Percentiles rank a stretch among this genome's conserved stretches.
Evolutionary conservation across 768 basidiomycete genomes (phyloP).

Genomic region (Podaxis pistillaris): DNA sequence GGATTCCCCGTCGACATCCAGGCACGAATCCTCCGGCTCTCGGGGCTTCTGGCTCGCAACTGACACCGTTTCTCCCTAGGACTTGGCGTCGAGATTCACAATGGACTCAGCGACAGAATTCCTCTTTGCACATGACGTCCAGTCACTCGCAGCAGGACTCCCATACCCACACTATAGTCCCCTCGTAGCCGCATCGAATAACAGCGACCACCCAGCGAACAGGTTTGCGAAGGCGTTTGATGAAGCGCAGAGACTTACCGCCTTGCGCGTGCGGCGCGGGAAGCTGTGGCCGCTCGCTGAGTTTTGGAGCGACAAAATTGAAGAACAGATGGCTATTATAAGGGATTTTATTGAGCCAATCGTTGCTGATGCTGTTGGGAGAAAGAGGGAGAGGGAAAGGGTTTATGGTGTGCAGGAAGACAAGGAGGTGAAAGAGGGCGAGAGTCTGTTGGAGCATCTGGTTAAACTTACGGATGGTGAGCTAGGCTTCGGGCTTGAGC

Average conservation of each 20-base stretch:
- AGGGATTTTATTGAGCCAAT: constrained; percentile 54
- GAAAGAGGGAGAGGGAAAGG: constrained; percentile 26
- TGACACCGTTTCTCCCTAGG: constrained; percentile 27
- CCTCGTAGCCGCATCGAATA: constrained; percentile 18
- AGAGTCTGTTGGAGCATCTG: constrained; percentile 50
- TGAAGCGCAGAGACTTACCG: constrained; percentile 41
- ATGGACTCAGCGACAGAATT: constrained; percentile 60
- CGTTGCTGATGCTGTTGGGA: constrained; percentile 42
- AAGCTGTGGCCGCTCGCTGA: constrained; percentile 51
- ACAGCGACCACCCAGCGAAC: constrained; percentile 32
- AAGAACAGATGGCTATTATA: constrained; percentile 44
- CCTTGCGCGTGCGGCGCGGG: constrained; percentile 40
- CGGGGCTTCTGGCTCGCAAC: neutral
- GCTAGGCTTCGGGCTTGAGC: constrained; percentile 7
- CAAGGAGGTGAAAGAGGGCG: constrained; percentile 37
- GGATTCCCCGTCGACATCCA: constrained; percentile 62
- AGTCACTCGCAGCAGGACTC: constrained; percentile 44
- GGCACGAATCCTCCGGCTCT: constrained; percentile 23
- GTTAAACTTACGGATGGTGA: constrained; percentile 53
- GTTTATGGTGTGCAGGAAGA: constrained; percentile 21
- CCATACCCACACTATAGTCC: constrained; percentile 41
- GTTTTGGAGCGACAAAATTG: constrained; percentile 48
- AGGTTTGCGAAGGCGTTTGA: constrained; percentile 49
- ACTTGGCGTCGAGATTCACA: constrained; percentile 55
- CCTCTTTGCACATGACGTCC: constrained; percentile 49